Evolutionary conservation across 805 yeast species (phyloP), one percentile per base, ranked within the genome.

Genomic region (Pichia californica): DNA sequence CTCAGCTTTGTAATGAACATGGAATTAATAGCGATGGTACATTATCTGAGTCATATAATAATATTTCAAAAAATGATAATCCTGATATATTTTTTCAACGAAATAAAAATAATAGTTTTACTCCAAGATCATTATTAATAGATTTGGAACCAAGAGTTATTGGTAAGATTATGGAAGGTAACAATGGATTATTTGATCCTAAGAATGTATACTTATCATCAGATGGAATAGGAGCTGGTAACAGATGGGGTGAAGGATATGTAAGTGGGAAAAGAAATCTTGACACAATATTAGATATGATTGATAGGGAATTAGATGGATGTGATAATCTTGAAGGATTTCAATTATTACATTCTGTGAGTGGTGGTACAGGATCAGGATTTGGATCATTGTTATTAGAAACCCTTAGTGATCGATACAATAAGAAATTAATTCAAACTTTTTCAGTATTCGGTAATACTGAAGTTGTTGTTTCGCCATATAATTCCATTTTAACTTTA

Each of bases 281-380:
- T 43, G 96, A 88, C 40, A 79, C 77, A n/a, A 68, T 94, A 31
- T 52, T 85, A 43, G 91, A 88, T 53, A 77, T 88, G 74, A 72
- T 93, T 21, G 96, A 88, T 56, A 73, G 93, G 43, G 97, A 93
- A 55, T 72, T 88, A 32, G 99, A 93, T 57, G 81, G 84, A 27
- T 82, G 95, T 52, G 98, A 94, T 50, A 83, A 83, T 44, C 67
- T 88, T 41, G 93, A 89, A 51, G 95, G 94, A 5, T 93, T 93
- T 61, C 95, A 88, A 68, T 66, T 93, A 51, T 62, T 89, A 40
- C 99, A 93, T 63, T 84, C 96, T 4, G 95, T 93, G 5, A 98
- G 97, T 0, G 99, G 99, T 30, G 99, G 99, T 31, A 93, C 99
- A 0, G 99, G 99, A 0, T 85, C 96, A 0, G 99, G 99, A 3